Base-by-base conservation (phyloP, 1,284 basidiomycete genomes). In the Trichosporon faecale region DNA sequence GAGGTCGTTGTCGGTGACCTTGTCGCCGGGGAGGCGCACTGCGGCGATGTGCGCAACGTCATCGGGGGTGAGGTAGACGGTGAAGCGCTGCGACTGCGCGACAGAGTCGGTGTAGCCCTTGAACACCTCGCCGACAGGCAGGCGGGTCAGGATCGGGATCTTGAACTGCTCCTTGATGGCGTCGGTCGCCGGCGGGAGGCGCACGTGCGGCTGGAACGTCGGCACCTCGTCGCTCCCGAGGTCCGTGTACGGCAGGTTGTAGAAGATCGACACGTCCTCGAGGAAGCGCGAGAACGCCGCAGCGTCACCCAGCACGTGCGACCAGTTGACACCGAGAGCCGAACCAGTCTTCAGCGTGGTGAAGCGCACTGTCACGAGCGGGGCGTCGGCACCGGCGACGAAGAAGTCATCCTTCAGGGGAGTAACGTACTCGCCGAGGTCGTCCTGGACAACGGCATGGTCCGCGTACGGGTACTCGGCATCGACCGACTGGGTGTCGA, bases 261-360 rank as follows among this genome's bases (percentile, higher is more conserved):
- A 78, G 67, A 77, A 71, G 18, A 69, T 64, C 12, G 73, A 74
- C 27, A 77, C 71, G 46, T 74, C 67, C 37, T 70, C 66, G 14
- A 76, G 67, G 69, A 77, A 73, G 21, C 70, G 74, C 1, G 67
- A 66, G 55, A 66, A 69, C 5, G 73, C 64, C 0, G 72, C 70
- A 0, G 72, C 77, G 44, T 78, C 77, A 14, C 73, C 74, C 7
- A 78, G 68, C 27, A 76, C 65, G 66, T 78, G 77, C 1, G 49
- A 69, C 70, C 70, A 74, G 33, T 68, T 70, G 37, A 78, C 66
- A 2, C 77, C 77, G 8, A 78, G 72, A 3, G 75, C 75, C 8
- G 70, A 70, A 3, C 49, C 67, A 4, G 44, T 63, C 9, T 72
- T 67, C 11, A 75, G 64, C 3, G 74, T 69, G 1, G 72, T 73